phyloP scores from a whole-genome alignment of 148 eudicot genomes.

The Rhododendron vialii region DNA sequence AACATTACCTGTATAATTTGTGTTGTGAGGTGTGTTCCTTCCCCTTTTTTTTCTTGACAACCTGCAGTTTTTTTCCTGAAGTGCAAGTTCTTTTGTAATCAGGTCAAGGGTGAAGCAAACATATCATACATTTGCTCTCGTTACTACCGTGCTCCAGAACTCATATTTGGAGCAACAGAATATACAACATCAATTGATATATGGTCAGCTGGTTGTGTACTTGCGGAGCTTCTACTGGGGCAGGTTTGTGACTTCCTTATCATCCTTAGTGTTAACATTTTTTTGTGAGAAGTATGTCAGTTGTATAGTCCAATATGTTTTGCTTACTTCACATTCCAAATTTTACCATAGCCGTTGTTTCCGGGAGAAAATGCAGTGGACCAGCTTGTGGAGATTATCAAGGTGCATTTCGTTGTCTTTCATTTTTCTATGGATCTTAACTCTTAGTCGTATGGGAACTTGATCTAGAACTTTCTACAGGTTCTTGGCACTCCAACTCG shows the following conservation, averaged over 20 bases:
- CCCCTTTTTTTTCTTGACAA: neutral
- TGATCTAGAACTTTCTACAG: conserved; percentile 1
- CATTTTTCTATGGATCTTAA: neutral
- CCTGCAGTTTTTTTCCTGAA: neutral
- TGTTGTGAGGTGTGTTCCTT: neutral
- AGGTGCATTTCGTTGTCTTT: conserved; percentile 21
- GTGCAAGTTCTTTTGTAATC: conserved; percentile 4
- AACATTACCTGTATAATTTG: neutral
- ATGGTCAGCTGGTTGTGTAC: conserved; percentile 52
- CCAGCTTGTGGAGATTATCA: conserved; percentile 50
- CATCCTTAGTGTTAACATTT: neutral
- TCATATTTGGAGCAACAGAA: conserved; percentile 52
- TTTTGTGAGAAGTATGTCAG: neutral
- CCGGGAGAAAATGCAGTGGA: conserved; percentile 62
- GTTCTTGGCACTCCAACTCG: conserved; percentile 43
- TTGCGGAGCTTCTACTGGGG: conserved; percentile 53
- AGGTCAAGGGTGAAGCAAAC: conserved; percentile 61
- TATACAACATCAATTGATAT: conserved; percentile 51
- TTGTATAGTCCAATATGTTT: neutral
- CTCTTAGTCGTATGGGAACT: neutral
- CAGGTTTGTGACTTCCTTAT: conserved; percentile 22
- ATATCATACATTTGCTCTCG: conserved; percentile 52
- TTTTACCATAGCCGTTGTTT: conserved; percentile 37
- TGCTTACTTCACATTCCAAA: conserved; percentile 2
- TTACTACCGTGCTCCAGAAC: conserved; percentile 54